Conservation (phyloP, 106 monocot genomes). For the Triglochin maritima region DNA sequence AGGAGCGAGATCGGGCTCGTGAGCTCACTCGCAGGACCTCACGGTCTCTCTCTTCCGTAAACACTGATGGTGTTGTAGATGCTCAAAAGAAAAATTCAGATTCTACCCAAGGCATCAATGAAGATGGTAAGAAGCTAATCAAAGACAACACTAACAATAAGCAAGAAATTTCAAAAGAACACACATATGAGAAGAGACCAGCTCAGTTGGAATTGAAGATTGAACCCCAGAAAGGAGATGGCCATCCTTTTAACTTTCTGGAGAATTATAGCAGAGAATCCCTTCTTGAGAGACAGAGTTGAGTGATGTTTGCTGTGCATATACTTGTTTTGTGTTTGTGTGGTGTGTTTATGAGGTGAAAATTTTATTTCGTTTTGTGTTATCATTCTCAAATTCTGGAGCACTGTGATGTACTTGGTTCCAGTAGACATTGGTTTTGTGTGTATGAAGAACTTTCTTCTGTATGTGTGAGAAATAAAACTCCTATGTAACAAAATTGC, state of each 20-base stretch:
- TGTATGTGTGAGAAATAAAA: no score
- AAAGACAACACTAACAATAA: no score
- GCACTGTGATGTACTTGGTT: no score
- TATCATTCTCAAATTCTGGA: no score
- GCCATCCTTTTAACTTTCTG: not conserved
- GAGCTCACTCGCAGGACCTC: constrained; percentile 43
- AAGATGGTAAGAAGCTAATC: no score
- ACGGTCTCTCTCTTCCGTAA: not conserved
- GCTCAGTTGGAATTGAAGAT: not conserved
- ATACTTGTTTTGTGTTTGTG: not conserved
- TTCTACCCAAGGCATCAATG: no score
- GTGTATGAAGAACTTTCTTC: no score
- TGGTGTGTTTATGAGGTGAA: not conserved
- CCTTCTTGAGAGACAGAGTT: not conserved
- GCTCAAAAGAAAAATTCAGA: not conserved
- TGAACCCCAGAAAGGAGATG: not conserved
- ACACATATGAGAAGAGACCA: not conserved
- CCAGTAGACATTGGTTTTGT: no score
- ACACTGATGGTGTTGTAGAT: not conserved
- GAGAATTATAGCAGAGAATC: not conserved
- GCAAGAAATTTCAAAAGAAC: not conserved
- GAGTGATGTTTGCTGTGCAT: not conserved
- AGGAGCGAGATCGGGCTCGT: constrained; percentile 53
- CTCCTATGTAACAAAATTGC: no score
- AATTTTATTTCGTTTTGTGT: no score